Evolutionary conservation across 140 eudicot species (phyloP), one percentile per base, ranked within the genome.

Genomic region (Stevia rebaudiana): DNA sequence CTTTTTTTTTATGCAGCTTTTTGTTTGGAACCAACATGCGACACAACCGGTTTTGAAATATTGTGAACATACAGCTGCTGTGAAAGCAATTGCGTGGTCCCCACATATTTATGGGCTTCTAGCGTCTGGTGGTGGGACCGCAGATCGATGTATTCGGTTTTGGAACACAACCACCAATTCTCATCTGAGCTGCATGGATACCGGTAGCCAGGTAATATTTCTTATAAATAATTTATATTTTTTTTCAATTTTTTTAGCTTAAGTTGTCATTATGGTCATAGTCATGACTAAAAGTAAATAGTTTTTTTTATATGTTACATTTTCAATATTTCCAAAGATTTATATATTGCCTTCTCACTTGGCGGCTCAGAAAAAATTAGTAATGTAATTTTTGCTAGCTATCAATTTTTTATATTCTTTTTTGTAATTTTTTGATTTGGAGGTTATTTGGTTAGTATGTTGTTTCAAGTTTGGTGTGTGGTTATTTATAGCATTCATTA

Each of bases 41-140:
- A 84, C 95, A 8, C 95, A 86, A 61, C 97, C 97, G 3, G 76
- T 90, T 25, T 73, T 86, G 63, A 90, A 84, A 74, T 90, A 90
- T 59, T 90, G 94, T 53, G 95, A 87, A 76, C 97, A 90, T 70
- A 86, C 94, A 37, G 97, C 97, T 35, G 97, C 97, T 50, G 95
- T 90, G 48, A 90, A 90, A 72, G 97, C 97, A 67, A 90, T 90
- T 76, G 95, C 97, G 1, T 90, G 97, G 97, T 90, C 97, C n/a
- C 97, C 97, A 51, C 97, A 90, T 82, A 73, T 86, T 56, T 80
- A 90, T 42, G 97, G 97, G 22, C 94, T 90, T 42, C 81, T 90
- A 31, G 97, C 95, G 55, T 90, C 97, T 42, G 97, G 95, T 16
- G 97, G 97, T 62, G 97, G 95, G 24, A 90, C 97, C 35, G 95